Base-by-base conservation (phyloP, 176 grass and related monocot species). In the Zea luxurians region DNA sequence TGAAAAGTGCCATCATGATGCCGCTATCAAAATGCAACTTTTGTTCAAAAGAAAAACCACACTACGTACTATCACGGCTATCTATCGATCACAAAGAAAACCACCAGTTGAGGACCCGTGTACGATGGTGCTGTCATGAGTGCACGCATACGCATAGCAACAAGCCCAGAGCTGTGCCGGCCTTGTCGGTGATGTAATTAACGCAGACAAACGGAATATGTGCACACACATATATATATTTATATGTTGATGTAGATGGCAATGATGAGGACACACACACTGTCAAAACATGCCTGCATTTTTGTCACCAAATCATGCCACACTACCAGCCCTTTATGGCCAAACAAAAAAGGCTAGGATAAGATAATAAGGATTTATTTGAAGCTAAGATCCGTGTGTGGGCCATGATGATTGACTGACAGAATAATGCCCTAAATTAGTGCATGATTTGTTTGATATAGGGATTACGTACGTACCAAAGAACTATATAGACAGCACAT, bases 361-460 rank as follows among this genome's bases (percentile, higher is more conserved):
- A 47, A 57, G n/a, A 53, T 73, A 63, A 53, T 73, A 63, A 73
- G 48, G 40, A 37, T 48, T 74, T 86, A 37, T 48, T 74, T 86
- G 44, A 53, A 27, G 48, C 35, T 3, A 2, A 34, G 15, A 79
- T 55, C 63, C 64, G 42, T 54, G 62, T 36, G 10, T 54, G 62
- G 48, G 10, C 43, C 84, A 86, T 70, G 64, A 81, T 86, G 78
- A 86, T 76, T 86, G 79, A 53, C 67, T 58, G 61, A 20, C 58
- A 71, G 37, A 40, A 81, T 80, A 40, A 81, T 80, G 71, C 62
- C 63, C 52, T 66, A 48, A 50, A 37, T 77, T 38, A 36, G 37
- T 69, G 70, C 46, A 63, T 82, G 45, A 71, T 82, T 76, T 86
- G 55, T 63, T n/a, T 75, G 64, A 54, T 64, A 13, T 78, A 54